Conservation (phyloP, 1,284 basidiomycete genomes). For the Meira miltonrushii region DNA sequence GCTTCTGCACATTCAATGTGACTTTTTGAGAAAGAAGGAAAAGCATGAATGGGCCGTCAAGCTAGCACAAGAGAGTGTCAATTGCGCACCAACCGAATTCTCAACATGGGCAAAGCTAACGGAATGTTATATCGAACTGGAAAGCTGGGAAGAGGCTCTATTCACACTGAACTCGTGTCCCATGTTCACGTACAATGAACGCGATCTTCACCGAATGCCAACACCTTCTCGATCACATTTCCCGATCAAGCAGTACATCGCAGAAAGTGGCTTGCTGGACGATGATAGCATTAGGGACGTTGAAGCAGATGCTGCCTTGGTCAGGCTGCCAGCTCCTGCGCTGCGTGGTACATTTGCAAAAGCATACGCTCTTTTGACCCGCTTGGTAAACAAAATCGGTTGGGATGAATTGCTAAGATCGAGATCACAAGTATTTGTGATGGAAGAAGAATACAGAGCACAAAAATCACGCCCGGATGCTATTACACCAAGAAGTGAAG, state of each 20-base stretch:
- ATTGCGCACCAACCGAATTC: constrained; percentile 95
- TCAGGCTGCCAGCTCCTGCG: constrained; percentile 86
- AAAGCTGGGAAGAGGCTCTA: constrained; percentile 75
- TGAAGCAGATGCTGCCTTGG: constrained; percentile 88
- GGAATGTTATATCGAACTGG: constrained; percentile 84
- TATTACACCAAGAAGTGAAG: constrained; percentile 3
- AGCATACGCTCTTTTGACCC: constrained; percentile 83
- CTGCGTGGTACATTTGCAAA: constrained; percentile 92
- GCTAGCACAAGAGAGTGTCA: constrained; percentile 85
- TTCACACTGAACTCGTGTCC: constrained; percentile 97
- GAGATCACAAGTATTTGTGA: constrained; percentile 91
- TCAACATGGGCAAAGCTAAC: constrained; percentile 98
- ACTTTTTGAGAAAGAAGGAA: constrained; percentile 77
- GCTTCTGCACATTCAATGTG: constrained; percentile 86
- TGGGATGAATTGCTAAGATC: constrained; percentile 98
- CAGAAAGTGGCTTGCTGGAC: constrained; percentile 63
- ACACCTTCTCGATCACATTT: constrained; percentile 76
- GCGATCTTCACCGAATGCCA: constrained; percentile 84
- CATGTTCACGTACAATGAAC: constrained; percentile 98
- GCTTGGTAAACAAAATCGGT: constrained; percentile 84
- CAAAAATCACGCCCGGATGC: constrained; percentile 54
- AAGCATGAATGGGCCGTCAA: constrained; percentile 77
- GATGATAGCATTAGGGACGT: constrained; percentile 68
- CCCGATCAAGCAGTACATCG: constrained; percentile 77
- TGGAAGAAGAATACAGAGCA: constrained; percentile 94